Base-by-base conservation (phyloP, 208 protist genomes). In the Crithidia expoeki region DNA sequence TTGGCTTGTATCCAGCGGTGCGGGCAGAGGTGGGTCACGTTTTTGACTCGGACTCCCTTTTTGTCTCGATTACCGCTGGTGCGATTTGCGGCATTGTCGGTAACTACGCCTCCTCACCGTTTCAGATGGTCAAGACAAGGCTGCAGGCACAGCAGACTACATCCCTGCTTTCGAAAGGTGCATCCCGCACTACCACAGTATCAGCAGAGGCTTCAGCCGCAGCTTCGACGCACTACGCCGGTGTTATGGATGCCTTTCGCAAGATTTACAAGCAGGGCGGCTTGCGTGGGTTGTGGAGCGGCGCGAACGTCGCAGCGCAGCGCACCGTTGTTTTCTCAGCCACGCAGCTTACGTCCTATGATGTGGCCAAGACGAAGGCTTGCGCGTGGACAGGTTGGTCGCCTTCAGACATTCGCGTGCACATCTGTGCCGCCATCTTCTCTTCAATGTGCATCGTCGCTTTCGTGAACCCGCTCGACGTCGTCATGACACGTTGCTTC, bases 401-500 rank as follows among this genome's bases (percentile, higher is more conserved):
- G 1, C 53, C 70, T n/a, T 60, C 75, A 5, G 86, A 89, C 58
- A 64, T 80, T 6, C 75, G 75, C 25, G 78, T 89, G 38, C 86
- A 92, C 73, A 57, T 88, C 27, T 68, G 60, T 47, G 34, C 81
- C 10, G 71, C 83, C 40, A 36, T 81, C 30, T 56, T 79, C 50
- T 64, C 83, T 1, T 52, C 85, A 10, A 33, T 69, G 12, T 75
- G 72, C 44, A 42, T 86, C 4, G 68, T 81, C 14, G 7, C 64
- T 5, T 76, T 83, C 36, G 84, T 85, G 68, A 90, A 86, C 57
- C 84, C 84, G 19, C 68, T 90, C 6, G 81, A 89, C 44, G 82
- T 93, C 36, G 79, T 93, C 36, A 89, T 88, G 85, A 89, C 80
- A n/a, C 81, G 85, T 12, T 71, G 71, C 42, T 93, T 86, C 64